These are phyloP conservation scores for Inonotus hispidus DNA, from an alignment of 1,284 basidiomycete genomes.

Conservation along the genomic window DNA sequence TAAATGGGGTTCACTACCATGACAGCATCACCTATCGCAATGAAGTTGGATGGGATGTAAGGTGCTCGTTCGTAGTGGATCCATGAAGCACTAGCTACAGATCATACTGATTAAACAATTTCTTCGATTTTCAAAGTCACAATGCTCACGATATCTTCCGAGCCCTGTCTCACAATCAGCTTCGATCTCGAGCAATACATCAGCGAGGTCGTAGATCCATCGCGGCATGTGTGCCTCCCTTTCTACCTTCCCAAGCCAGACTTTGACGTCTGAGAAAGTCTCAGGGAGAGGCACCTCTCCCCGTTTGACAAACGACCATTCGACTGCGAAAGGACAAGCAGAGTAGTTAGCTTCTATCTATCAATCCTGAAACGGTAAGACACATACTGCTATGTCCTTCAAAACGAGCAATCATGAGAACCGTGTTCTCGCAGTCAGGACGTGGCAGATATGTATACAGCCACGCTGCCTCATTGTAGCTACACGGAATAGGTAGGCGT, in stretches of 20 bases:
- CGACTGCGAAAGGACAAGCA: not conserved
- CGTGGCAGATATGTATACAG: constrained; percentile 13
- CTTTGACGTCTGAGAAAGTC: constrained; percentile 10
- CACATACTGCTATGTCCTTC: constrained; percentile 15
- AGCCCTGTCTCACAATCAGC: not conserved
- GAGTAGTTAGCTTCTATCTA: not conserved
- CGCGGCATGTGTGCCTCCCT: not conserved
- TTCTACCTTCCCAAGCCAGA: constrained; percentile 1
- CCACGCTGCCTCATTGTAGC: constrained; percentile 7
- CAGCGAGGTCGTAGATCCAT: not conserved
- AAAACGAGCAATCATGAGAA: constrained; percentile 3
- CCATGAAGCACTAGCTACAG: constrained; percentile 4
- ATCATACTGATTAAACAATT: not conserved
- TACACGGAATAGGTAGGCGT: constrained; percentile 11
- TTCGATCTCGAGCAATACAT: constrained; percentile 3
- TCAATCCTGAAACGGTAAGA: not conserved
- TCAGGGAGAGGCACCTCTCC: constrained; percentile 2
- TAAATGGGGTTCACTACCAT: constrained; percentile 17
- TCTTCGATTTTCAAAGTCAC: not conserved
- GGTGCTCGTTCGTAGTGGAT: constrained; percentile 8
- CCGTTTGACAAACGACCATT: not conserved
- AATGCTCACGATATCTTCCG: constrained; percentile 5
- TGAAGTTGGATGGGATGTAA: constrained; percentile 17
- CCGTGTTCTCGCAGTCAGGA: not conserved
- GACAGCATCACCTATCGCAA: constrained; percentile 17